A percentile compares a stretch with the other conserved stretches of the same genome.
These are phyloP conservation scores for Beta macrorhiza DNA, from an alignment of 179 eudicot species.

Conservation along the genomic window DNA sequence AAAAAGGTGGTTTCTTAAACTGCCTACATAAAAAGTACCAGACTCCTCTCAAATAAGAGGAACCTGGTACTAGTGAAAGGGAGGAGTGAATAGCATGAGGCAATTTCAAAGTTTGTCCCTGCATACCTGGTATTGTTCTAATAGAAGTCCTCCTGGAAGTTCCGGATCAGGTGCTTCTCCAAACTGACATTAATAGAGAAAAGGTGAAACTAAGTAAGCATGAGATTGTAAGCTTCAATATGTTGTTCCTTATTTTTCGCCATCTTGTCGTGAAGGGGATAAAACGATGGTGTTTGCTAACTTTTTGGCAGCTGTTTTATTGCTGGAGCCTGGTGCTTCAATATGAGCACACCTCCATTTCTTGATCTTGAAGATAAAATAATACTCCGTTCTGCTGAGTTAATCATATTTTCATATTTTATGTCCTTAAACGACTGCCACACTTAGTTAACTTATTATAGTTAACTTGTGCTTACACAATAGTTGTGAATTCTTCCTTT, in stretches of 20 bases:
- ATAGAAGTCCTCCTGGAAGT: constrained; percentile 79
- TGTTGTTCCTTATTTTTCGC: constrained; percentile 6
- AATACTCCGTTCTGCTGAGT: background rate
- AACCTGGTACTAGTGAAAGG: background rate
- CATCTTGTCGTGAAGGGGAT: background rate
- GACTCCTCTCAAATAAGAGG: background rate
- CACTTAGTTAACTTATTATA: background rate
- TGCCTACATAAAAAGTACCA: background rate
- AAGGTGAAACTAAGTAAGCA: constrained; percentile 10
- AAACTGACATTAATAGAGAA: constrained; percentile 56
- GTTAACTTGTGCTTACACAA: background rate
- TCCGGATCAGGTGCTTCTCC: constrained; percentile 83
- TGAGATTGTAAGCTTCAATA: background rate
- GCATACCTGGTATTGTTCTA: constrained; percentile 96
- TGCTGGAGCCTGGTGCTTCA: background rate
- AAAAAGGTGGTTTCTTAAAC: background rate
- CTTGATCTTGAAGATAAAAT: background rate
- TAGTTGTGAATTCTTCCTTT: background rate
- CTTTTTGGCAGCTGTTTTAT: background rate
- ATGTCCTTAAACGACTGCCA: background rate
- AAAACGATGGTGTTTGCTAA: background rate
- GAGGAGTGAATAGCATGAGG: background rate
- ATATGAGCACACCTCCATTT: background rate
- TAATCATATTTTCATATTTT: background rate
- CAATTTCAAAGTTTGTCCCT: constrained; percentile 11